Conservation (phyloP, 2,329 filamentous ascomycete species). For the Colletotrichum gloeosporioides region DNA sequence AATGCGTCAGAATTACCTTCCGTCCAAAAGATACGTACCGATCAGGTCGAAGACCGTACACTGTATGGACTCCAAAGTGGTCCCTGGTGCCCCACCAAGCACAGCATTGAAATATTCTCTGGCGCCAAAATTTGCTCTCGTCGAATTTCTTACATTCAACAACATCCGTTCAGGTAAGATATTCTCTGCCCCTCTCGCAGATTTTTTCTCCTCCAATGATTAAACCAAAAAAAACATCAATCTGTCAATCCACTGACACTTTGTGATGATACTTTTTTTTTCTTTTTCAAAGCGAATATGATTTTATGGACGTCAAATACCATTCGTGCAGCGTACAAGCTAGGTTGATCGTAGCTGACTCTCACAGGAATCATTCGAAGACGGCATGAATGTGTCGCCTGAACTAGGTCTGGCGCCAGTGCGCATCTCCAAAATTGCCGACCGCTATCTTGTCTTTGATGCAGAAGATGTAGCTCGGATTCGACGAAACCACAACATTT, state of each 20-base stretch:
- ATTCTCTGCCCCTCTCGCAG: neutral
- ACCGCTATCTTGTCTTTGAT: conserved; percentile 90
- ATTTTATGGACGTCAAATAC: neutral
- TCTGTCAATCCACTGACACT: conserved; percentile 67
- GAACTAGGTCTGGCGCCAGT: conserved; percentile 53
- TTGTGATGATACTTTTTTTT: conserved; percentile 42
- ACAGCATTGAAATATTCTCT: neutral
- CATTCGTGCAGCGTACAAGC: neutral
- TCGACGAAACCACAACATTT: conserved; percentile 82
- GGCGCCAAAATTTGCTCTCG: neutral
- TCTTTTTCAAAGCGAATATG: conserved; percentile 43
- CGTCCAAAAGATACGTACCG: neutral
- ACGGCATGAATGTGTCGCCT: neutral
- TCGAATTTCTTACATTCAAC: neutral
- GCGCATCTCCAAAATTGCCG: conserved; percentile 80
- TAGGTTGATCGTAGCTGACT: neutral
- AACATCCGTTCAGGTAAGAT: conserved; percentile 20
- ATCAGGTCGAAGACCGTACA: neutral
- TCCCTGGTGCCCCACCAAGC: neutral
- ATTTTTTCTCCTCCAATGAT: conserved; percentile 43
- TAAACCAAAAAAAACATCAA: conserved; percentile 43
- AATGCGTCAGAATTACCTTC: neutral
- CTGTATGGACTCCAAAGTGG: neutral
- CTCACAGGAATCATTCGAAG: neutral
- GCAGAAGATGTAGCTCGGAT: conserved; percentile 79